Evolutionary conservation across 2,329 filamentous ascomycete genomes (phyloP), one percentile per base, ranked within the genome.

Genomic region (Aspergillus arachidicola): DNA sequence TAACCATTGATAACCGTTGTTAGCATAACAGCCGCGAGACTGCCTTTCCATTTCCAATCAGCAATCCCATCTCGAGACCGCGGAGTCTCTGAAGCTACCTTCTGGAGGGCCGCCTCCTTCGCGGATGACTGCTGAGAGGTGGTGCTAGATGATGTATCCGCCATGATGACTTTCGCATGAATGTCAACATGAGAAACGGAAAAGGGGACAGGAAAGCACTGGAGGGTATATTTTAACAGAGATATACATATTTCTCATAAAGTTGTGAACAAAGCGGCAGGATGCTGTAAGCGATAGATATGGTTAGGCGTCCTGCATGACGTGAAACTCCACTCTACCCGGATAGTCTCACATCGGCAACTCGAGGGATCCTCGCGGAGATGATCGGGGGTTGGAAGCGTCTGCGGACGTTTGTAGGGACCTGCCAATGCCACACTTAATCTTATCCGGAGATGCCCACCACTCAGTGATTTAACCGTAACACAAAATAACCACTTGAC

Each of bases 41-140:
- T 66, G 2, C 61, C 65, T 16, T 58, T 63, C 61, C 61, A 67
- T 58, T 62, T 67, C 65, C 65, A 67, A 9, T 38, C 43, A 2
- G 63, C 48, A 7, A 66, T 57, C 21, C 57, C 2, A 23, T 19
- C 46, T 14, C 34, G 34, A 21, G 32, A 9, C 32, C 34, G 48
- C 2, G n/a, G 6, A 45, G 11, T 5, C n/a, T 10, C 12, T 59
- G 32, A 14, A 34, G n/a, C 3, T 9, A 5, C 2, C 11, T 4
- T 5, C n/a, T 43, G 10, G n/a, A 21, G 10, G 10, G 26, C 19
- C 2, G 28, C 28, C 14, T 53, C 50, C 14, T 32, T 53, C 4
- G 7, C 4, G 2, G 50, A 34, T 12, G 23, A 19, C 9, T 21
- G 14, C 10, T 2, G 30, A 21, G 30, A n/a, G 19, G 16, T 6